phyloP scores from a whole-genome alignment of 768 basidiomycete species.

The Suillus bovinus region DNA sequence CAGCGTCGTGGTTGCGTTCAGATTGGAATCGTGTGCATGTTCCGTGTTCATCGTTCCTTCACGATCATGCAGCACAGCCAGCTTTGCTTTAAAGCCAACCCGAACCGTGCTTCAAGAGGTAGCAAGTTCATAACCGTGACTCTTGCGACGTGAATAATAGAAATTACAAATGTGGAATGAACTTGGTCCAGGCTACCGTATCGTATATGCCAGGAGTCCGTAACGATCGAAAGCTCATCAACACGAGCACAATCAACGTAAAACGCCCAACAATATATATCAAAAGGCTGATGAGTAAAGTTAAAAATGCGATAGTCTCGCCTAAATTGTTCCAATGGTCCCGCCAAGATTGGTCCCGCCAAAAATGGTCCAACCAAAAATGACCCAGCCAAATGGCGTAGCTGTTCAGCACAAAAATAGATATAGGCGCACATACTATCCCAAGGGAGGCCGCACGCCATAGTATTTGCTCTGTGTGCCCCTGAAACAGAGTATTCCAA shows the following conservation, averaged over 20 bases:
- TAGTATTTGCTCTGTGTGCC: conserved; percentile 15
- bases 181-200: conserved; percentile 19
- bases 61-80: too few species aligned
- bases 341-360: too few species aligned
- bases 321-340: too few species aligned
- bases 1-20: too few species aligned
- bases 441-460: conserved; percentile 23
- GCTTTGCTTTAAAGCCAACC: too few species aligned
- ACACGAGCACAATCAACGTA: conserved; percentile 12
- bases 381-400: neutral
- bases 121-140: too few species aligned
- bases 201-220: conserved; percentile 15
- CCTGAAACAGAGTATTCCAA: conserved; percentile 24
- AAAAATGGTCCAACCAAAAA: too few species aligned
- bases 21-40: too few species aligned
- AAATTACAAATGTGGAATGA: conserved; percentile 12
- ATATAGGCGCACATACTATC: conserved; percentile 9
- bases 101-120: too few species aligned
- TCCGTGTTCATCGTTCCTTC: too few species aligned
- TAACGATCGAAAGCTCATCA: conserved; percentile 13
- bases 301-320: too few species aligned
- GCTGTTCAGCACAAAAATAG: neutral
- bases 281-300: neutral
- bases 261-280: conserved; percentile 17
- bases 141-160: too few species aligned